Percentiles rank a stretch among this genome's conserved stretches.
Conservation (phyloP, 441 rosid species). For the Croton setiger region DNA sequence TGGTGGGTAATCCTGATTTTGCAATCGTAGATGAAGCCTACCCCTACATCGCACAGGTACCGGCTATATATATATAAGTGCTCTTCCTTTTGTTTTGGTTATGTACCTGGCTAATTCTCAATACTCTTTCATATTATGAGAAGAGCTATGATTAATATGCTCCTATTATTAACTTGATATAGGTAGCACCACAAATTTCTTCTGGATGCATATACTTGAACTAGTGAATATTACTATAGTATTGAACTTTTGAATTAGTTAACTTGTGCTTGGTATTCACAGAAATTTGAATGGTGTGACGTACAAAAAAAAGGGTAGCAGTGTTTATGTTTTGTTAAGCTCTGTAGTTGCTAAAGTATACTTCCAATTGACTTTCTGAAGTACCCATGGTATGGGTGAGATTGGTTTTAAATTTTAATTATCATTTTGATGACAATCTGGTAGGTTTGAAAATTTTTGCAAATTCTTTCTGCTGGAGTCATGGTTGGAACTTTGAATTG, state of each 20-base stretch:
- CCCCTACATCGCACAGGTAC: conserved; percentile 96
- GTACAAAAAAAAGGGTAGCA: not conserved
- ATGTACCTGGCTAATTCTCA: not conserved
- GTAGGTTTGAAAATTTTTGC: not conserved
- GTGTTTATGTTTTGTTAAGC: not conserved
- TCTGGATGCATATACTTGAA: not conserved
- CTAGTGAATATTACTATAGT: not conserved
- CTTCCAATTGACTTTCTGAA: not conserved
- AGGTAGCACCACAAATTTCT: not conserved
- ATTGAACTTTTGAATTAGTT: not conserved
- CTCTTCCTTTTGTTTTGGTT: not conserved
- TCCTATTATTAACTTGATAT: not conserved
- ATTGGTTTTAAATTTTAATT: not conserved
- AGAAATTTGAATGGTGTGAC: not conserved
- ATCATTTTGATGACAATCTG: not conserved
- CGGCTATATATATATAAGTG: conserved; percentile 10
- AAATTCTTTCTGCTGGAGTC: not conserved
- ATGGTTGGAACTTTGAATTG: not conserved
- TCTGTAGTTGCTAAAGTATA: not conserved
- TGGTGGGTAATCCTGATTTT: conserved; percentile 95
- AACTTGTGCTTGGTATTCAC: not conserved
- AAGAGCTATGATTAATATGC: not conserved
- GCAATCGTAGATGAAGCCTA: conserved; percentile 97
- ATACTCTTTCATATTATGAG: not conserved
- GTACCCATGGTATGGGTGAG: not conserved